A percentile compares a stretch with the other conserved stretches of the same genome.
Conservation (phyloP, 2,329 filamentous ascomycete species). For the Bipolaris cookei region DNA sequence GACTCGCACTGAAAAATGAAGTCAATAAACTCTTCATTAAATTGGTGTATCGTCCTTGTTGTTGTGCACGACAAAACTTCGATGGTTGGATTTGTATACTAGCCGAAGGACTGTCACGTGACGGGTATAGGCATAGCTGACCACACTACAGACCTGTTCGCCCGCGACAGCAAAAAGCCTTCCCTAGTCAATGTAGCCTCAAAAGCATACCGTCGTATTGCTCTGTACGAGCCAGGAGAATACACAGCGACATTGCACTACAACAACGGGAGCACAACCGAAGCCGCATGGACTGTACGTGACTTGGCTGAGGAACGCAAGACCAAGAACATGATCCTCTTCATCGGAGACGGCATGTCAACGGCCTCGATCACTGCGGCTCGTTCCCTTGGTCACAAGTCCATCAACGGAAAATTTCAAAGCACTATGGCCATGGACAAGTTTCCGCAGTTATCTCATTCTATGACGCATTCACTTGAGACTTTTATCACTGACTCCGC, state of each 20-base stretch:
- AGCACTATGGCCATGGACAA: constrained; percentile 77
- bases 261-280: constrained; percentile 73
- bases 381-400: constrained; percentile 80
- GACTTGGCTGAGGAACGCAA: constrained; percentile 72
- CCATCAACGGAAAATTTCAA: constrained; percentile 84
- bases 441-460: constrained; percentile 86
- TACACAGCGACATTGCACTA: constrained; percentile 79
- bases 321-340: constrained; percentile 85
- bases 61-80: no score
- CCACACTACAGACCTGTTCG: constrained; percentile 68
- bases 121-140: background rate
- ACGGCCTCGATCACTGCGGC: constrained; percentile 83
- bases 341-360: constrained; percentile 74
- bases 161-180: constrained; percentile 70
- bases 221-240: constrained; percentile 77
- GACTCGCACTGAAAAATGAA: no score
- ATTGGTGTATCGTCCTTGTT: background rate
- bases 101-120: background rate
- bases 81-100: no score
- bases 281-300: constrained; percentile 78
- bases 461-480: constrained; percentile 87
- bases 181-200: constrained; percentile 80
- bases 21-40: background rate
- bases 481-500: constrained; percentile 86
- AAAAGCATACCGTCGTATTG: constrained; percentile 77